phyloP scores from a whole-genome alignment of 2,329 filamentous ascomycete species.

The Penicillium sp. region DNA sequence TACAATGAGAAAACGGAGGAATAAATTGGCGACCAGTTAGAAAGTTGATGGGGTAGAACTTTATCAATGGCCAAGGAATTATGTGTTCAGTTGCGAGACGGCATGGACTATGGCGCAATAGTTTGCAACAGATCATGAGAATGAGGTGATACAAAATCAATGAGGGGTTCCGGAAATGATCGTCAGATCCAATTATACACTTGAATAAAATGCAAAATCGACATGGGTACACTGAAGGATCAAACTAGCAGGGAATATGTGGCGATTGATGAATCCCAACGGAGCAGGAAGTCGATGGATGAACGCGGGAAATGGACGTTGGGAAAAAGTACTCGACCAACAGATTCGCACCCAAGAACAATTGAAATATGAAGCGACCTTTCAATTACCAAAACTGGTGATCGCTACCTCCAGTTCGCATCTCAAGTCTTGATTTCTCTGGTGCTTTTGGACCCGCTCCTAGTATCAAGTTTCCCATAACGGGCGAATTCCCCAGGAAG shows the following conservation, averaged over 20 bases:
- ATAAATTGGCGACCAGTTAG: neutral
- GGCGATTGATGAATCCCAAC: neutral
- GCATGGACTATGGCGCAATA: conserved; percentile 8
- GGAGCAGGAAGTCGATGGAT: neutral
- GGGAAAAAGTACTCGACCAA: neutral
- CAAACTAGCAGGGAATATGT: neutral
- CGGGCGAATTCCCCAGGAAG: conserved; percentile 30
- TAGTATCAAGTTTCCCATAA: conserved; percentile 3
- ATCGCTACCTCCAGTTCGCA: accelerated
- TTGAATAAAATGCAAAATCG: neutral
- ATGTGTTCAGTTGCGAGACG: neutral
- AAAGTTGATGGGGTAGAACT: neutral
- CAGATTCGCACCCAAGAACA: neutral
- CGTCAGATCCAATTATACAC: neutral
- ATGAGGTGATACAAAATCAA: conserved; percentile 5
- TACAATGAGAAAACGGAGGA: neutral
- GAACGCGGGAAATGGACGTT: neutral
- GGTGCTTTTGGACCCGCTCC: neutral
- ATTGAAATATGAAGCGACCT: no score
- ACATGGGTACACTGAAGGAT: neutral
- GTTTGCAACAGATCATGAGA: neutral
- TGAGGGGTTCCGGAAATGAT: neutral
- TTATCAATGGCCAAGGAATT: conserved; percentile 3
- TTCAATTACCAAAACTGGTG: neutral
- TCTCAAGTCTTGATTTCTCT: neutral